Base-by-base conservation (phyloP, 2,329 filamentous ascomycete genomes). In the Rhinocladiella mackenziei region DNA sequence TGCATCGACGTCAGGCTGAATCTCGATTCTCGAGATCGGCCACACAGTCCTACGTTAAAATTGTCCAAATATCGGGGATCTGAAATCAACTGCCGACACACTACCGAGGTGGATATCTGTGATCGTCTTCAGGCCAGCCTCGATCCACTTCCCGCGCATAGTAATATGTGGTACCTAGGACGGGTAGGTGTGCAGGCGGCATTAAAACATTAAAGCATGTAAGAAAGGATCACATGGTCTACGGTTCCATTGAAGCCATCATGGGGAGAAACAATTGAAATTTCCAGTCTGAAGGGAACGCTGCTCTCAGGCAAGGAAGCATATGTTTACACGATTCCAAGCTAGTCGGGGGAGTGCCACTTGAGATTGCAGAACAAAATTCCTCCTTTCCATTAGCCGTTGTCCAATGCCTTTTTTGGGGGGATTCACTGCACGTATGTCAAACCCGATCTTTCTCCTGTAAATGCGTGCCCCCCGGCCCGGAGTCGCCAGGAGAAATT, bases 261-360 rank as follows among this genome's bases (percentile, higher is more conserved):
- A 37, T n/a, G n/a, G n/a, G 30, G 38, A 41, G 17, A 45, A 29
- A 45, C 45, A 48, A 48, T 33, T 48, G 25, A 17, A 49, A 36
- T 34, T 46, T 49, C 39, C 50, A 53, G 47, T 53, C 43, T 50
- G 46, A 42, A 46, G 17, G 45, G 43, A 39, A 48, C 39, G 26
- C 33, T 32, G 15, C 22, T 34, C 25, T 37, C 18, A 46, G 38
- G 39, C 29, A 45, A 41, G 42, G 39, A 43, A 48, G 36, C 46
- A 41, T 53, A 46, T 47, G 46, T 43, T n/a, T 47, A 53, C 50
- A 53, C 43, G 46, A 50, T 49, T 53, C 46, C 50, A 50, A 47
- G 50, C 50, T 39, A 39, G 40, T 34, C 44, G 44, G 36, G 19
- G 32, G 28, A 38, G 26, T 34, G 43, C 33, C 22, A 30, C 50